phyloP scores from a whole-genome alignment of 164 flowering plant genomes.

The Saururus chinensis region DNA sequence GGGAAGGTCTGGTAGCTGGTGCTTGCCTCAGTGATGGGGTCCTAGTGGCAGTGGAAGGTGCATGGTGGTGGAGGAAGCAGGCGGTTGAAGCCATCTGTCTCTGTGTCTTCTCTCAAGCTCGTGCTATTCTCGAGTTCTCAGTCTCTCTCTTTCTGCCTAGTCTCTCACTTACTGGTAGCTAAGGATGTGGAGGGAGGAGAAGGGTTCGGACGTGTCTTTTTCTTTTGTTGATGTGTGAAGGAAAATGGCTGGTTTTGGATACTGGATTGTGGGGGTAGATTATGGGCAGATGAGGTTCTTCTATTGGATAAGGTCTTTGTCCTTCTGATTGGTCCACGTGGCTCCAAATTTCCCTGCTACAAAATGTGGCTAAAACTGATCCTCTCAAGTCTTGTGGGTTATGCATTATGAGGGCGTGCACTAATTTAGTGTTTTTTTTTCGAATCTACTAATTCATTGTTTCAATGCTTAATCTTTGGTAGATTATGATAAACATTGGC shows the following conservation, averaged over 20 bases:
- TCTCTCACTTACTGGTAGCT: no score
- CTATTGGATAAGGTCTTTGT: slow-evolving; percentile 44
- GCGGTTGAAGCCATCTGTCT: slow-evolving; percentile 72
- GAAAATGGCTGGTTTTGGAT: slow-evolving; percentile 25
- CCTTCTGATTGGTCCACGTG: slow-evolving; percentile 37
- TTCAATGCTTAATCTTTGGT: no score
- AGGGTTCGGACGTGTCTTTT: no score
- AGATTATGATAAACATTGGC: no score
- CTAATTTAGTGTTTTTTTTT: no score
- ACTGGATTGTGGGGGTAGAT: slow-evolving; percentile 27
- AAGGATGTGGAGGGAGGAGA: not conserved
- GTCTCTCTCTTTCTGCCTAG: not conserved
- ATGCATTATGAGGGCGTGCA: no score
- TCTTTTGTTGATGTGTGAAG: slow-evolving; percentile 13
- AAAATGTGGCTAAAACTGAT: not conserved
- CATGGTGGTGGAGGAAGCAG: slow-evolving; percentile 58
- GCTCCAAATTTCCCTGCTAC: not conserved
- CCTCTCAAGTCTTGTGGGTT: not conserved
- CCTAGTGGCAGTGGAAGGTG: not conserved
- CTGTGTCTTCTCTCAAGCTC: not conserved
- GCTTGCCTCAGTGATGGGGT: not conserved
- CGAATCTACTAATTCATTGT: no score
- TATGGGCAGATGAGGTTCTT: slow-evolving; percentile 16
- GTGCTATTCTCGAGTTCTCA: not conserved
- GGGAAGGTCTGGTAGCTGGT: slow-evolving; percentile 23